Conservation (phyloP, 805 yeast genomes). For the Blastobotrys peoriensis region DNA sequence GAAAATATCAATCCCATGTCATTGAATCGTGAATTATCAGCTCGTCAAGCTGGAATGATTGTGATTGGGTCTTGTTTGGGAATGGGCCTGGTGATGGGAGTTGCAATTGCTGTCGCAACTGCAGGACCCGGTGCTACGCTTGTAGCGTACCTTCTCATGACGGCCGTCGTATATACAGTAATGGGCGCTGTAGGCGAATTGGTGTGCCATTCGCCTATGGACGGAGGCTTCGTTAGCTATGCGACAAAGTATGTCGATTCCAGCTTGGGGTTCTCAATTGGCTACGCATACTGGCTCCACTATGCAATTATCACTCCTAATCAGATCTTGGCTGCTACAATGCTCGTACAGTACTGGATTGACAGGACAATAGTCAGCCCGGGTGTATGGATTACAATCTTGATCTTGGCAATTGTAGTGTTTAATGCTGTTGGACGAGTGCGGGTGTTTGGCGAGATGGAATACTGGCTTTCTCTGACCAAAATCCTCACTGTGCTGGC, state of each 20-base stretch:
- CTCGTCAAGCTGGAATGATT: slow-evolving; percentile 71
- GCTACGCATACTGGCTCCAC: slow-evolving; percentile 75
- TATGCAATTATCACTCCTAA: slow-evolving; percentile 76
- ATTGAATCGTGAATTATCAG: slow-evolving; percentile 36
- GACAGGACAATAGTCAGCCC: slow-evolving; percentile 25
- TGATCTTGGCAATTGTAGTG: slow-evolving; percentile 46
- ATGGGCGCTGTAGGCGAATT: slow-evolving; percentile 43
- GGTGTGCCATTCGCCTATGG: slow-evolving; percentile 68
- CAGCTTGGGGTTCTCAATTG: slow-evolving; percentile 66
- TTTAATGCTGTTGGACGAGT: slow-evolving; percentile 48
- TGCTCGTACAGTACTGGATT: slow-evolving; percentile 77
- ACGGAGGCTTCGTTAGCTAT: slow-evolving; percentile 69
- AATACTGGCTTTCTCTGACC: slow-evolving; percentile 70
- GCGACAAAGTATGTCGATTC: slow-evolving; percentile 73
- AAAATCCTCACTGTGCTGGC: slow-evolving; percentile 70
- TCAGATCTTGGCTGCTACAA: slow-evolving; percentile 74
- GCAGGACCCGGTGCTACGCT: slow-evolving; percentile 70
- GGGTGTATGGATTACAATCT: slow-evolving; percentile 2
- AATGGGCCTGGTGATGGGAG: slow-evolving; percentile 69
- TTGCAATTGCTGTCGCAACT: slow-evolving; percentile 54
- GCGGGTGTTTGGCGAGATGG: slow-evolving; percentile 69
- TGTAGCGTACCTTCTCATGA: slow-evolving; percentile 43
- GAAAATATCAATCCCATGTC: too few species aligned
- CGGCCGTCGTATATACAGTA: background rate
- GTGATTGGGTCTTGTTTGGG: slow-evolving; percentile 82